Evolutionary conservation across 805 yeast species (phyloP).

Genomic region (Middelhovenomyces tepae): DNA sequence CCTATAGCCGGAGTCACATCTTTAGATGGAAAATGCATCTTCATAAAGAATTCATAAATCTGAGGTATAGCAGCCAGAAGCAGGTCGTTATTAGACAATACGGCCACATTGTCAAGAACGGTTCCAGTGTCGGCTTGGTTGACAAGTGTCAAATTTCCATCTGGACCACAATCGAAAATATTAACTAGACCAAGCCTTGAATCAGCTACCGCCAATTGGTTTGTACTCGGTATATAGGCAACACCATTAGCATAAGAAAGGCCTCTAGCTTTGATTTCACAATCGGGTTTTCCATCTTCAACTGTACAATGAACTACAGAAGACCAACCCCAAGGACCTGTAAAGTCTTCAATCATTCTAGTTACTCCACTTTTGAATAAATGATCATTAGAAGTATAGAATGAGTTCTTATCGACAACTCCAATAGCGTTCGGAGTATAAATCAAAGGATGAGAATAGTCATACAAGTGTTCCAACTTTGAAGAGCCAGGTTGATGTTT

Average conservation of each 20-base stretch:
- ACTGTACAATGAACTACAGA: constrained; percentile 7
- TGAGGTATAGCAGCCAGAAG: too few relatives aligned
- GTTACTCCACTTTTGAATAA: constrained; percentile 5
- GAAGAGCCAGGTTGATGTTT: constrained; percentile 5
- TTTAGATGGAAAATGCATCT: too few relatives aligned
- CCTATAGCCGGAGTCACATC: too few relatives aligned
- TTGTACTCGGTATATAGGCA: not conserved
- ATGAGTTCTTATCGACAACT: constrained; percentile 2
- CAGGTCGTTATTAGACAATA: too few relatives aligned
- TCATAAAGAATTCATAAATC: too few relatives aligned
- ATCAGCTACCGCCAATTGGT: constrained; percentile 7
- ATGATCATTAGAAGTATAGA: constrained; percentile 10
- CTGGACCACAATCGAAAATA: too few relatives aligned
- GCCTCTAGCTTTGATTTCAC: constrained; percentile 3
- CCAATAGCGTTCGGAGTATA: constrained; percentile 7
- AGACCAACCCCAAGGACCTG: constrained; percentile 11
- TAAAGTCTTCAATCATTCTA: constrained; percentile 6
- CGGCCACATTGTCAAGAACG: too few relatives aligned
- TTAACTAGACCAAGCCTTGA: too few relatives aligned
- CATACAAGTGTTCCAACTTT: constrained; percentile 3
- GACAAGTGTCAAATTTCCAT: too few relatives aligned
- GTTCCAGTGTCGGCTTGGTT: too few relatives aligned
- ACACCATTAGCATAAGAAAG: constrained; percentile 6
- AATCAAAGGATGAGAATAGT: constrained; percentile 5
- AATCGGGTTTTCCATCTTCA: not conserved